Conservation (phyloP, 805 yeast genomes). For the Blastobotrys terrestris region DNA sequence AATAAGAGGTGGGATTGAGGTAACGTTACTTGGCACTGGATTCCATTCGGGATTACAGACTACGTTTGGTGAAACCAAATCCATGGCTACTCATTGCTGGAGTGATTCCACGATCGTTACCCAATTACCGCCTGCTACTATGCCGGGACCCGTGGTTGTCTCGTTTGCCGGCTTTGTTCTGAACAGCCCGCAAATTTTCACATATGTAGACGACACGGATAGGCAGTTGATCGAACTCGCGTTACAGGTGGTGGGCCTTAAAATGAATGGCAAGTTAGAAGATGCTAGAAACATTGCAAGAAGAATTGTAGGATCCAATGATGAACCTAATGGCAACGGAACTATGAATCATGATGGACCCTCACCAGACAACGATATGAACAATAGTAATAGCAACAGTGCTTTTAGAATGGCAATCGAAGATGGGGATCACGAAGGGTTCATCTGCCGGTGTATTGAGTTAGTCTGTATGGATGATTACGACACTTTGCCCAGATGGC, state of each 20-base stretch:
- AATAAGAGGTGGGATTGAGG: conserved; percentile 91
- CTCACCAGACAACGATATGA: conserved; percentile 47
- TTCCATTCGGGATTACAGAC: conserved; percentile 79
- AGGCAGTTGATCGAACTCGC: conserved; percentile 93
- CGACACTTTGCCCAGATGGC: conserved; percentile 67
- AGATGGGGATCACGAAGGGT: conserved; percentile 47
- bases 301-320: conserved; percentile 66
- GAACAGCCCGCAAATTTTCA: conserved; percentile 54
- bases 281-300: conserved; percentile 93
- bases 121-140: conserved; percentile 83
- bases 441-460: conserved; percentile 18
- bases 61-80: conserved; percentile 60
- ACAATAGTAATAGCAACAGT: conserved; percentile 47
- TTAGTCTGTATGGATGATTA: conserved; percentile 37
- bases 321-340: conserved; percentile 7
- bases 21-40: conserved; percentile 80
- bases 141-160: conserved; percentile 88
- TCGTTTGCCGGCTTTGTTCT: conserved; percentile 57
- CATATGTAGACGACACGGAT: conserved; percentile 93
- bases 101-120: conserved; percentile 91
- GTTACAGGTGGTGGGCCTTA: conserved; percentile 90
- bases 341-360: conserved; percentile 32
- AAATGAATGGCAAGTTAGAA: conserved; percentile 93
- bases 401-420: conserved; percentile 52
- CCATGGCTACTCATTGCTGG: conserved; percentile 87